These are phyloP conservation scores for Mycena galericulata DNA, from an alignment of 768 basidiomycete species.

Conservation along the genomic window DNA sequence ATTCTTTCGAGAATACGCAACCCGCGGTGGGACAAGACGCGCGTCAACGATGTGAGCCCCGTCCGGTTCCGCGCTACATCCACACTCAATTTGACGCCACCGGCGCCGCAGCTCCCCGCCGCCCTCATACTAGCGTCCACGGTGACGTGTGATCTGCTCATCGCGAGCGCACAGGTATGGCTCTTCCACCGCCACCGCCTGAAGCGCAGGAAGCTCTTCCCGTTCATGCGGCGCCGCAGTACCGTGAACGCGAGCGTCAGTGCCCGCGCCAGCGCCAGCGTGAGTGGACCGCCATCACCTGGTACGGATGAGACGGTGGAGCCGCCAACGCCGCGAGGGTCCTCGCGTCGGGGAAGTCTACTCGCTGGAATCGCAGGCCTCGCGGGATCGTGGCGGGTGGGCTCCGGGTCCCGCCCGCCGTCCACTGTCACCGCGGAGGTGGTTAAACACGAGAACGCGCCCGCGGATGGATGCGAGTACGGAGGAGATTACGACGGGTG, in stretches of 20 bases:
- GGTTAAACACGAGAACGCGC: slow-evolving; percentile 9
- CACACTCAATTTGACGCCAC: not conserved
- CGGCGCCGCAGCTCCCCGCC: slow-evolving; percentile 41
- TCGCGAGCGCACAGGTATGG: slow-evolving; percentile 47
- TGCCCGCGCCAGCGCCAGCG: no score
- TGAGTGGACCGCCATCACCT: slow-evolving; percentile 7
- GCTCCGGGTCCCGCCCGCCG: slow-evolving; percentile 13
- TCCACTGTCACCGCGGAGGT: slow-evolving; percentile 22
- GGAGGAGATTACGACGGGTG: slow-evolving; percentile 21
- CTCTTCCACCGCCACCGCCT: slow-evolving; percentile 42
- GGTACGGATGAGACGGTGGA: slow-evolving; percentile 2
- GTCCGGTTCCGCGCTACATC: not conserved
- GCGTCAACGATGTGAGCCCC: slow-evolving; percentile 45
- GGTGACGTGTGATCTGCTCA: slow-evolving; percentile 47
- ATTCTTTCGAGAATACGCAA: slow-evolving; percentile 38
- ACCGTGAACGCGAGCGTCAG: not conserved
- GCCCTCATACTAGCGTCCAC: slow-evolving; percentile 48
- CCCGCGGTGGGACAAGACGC: slow-evolving; percentile 48
- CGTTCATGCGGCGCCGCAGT: slow-evolving; percentile 15
- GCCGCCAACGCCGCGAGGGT: not conserved
- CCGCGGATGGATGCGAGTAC: not conserved
- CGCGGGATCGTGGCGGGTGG: slow-evolving; percentile 23
- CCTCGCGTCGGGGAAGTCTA: slow-evolving; percentile 19
- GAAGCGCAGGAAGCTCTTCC: slow-evolving; percentile 45
- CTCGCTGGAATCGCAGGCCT: slow-evolving; percentile 12